Evolutionary conservation across 2,329 filamentous ascomycete species (phyloP), one percentile per base, ranked within the genome.

Genomic region (Penicillium sp.): DNA sequence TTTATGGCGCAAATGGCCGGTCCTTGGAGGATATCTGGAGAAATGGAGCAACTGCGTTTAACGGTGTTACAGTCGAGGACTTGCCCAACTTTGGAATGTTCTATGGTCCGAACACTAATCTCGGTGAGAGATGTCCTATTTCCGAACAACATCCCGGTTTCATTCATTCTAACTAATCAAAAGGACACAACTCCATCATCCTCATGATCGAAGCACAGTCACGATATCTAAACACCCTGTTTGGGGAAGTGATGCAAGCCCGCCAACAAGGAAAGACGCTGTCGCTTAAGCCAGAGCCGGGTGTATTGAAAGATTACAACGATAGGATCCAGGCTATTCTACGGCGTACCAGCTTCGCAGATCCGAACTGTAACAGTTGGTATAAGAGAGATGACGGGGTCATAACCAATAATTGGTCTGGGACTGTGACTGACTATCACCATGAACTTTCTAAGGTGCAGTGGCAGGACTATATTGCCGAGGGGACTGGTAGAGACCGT

Each of bases 141-240:
- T 42, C 21, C 6, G 13, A n/a, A 23, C 39, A 15, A 19, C 9
- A 39, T n/a, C 9, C 2, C 23, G 0, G 0, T 1, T 6, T 27
- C 10, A 19, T 10, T 13, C 3, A 29, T n/a, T 48, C 27, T 41
- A 54, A 47, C 53, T 35, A 5, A n/a, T 15, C 2, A 21, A 27
- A 39, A 54, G 83, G 81, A 0, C 81, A 83, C 66, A 84, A 83
- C 60, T 79, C 76, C 53, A 85, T 86, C 63, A 82, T 86, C 61
- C 73, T 85, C n/a, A 86, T 85, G 83, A 84, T 86, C 59, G 83
- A 86, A 65, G 78, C 82, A 2, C 83, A 86, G 63, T 77, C 75
- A 3, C 76, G 79, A 3, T 86, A 85, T 64, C 77, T 86, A 56
- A 82, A 79, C 58, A 74, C 73, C 0, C 62, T 86, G 36, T 78